Base-by-base conservation (phyloP, 2,329 filamentous ascomycete genomes). In the Fusarium sp. region DNA sequence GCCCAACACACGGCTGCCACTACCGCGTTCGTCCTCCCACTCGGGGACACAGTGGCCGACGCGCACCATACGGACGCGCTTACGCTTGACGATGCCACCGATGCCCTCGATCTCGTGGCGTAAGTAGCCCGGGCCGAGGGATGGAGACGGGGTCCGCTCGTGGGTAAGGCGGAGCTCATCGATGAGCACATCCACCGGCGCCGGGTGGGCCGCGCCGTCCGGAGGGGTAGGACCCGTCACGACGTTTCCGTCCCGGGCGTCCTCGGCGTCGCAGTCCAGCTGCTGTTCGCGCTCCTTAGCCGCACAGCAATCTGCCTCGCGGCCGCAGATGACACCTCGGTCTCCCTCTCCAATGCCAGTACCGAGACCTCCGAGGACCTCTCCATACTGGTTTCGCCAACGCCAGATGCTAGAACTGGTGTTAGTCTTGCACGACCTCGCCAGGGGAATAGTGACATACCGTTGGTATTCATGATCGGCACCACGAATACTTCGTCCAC, bases 21-120 rank as follows among this genome's bases (percentile, higher is more conserved):
- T 87, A 38, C 88, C 88, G 64, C 89, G 88, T 82, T 97, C 94
- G 79, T 96, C 94, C 73, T 94, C 93, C 84, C 92, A 95, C 80
- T 98, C 94, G 70, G 93, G 92, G 14, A 98, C 96, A 70, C 92
- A 94, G 6, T 92, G 93, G 1, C 95, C 96, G 0, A 98, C 91
- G 68, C 88, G 89, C 7, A 97, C 90, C 84, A 94, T 92, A 77
- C 92, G 92, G 77, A 96, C 94, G n/a, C 93, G 87, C 83, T 96
- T 97, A 70, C 92, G 93, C 86, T 97, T 97, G 62, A 98, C 90
- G 16, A 93, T 89, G 1, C 95, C 95, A 12, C 95, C 95, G 51
- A 98, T 93, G 3, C 95, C 95, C 78, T 97, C 94, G 69, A 98
- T 93, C 82, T 98, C 95, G 79, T 98, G 95, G 46, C 93, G 88